Evolutionary conservation across 176 grass and related monocot genomes (phyloP).

Genomic region (Aegilops longissima): DNA sequence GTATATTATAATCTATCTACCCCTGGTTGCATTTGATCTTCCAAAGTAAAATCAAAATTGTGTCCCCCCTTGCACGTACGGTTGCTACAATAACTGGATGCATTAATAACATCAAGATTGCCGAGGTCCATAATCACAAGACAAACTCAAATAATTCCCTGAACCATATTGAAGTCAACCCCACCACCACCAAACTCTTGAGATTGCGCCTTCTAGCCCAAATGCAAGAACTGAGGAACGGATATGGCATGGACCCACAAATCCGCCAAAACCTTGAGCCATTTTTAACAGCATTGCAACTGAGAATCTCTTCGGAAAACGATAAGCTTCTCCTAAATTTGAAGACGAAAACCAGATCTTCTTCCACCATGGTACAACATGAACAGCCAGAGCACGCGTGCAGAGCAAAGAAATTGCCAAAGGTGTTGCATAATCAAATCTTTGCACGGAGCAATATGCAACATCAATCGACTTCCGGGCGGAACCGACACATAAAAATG

Average conservation of each 20-base stretch:
- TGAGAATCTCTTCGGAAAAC: not conserved
- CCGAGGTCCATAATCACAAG: constrained; percentile 31
- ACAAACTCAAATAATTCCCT: constrained; percentile 30
- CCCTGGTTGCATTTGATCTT: constrained; percentile 7
- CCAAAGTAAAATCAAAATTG: constrained; percentile 10
- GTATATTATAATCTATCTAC: constrained; percentile 22
- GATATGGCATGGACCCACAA: not conserved
- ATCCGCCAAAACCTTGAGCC: not conserved
- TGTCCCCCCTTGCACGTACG: constrained; percentile 18
- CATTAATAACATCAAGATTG: constrained; percentile 36
- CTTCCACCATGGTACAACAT: not conserved
- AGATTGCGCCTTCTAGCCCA: not conserved
- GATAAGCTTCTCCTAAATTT: not conserved
- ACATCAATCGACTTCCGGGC: not conserved
- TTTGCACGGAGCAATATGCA: not conserved
- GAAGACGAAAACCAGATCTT: constrained; percentile 21
- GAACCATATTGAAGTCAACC: constrained; percentile 42
- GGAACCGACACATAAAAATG: constrained; percentile 19
- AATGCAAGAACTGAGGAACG: constrained; percentile 11
- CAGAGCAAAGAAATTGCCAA: constrained; percentile 11
- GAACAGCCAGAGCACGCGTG: not conserved
- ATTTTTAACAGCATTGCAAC: constrained; percentile 16
- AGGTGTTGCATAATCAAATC: not conserved
- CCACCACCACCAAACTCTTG: constrained; percentile 10
- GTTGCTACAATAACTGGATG: constrained; percentile 23